A percentile compares a stretch with the other conserved stretches of the same genome.
phyloP scores from a whole-genome alignment of 768 basidiomycete genomes.

The Rhizopogon roseolus region DNA sequence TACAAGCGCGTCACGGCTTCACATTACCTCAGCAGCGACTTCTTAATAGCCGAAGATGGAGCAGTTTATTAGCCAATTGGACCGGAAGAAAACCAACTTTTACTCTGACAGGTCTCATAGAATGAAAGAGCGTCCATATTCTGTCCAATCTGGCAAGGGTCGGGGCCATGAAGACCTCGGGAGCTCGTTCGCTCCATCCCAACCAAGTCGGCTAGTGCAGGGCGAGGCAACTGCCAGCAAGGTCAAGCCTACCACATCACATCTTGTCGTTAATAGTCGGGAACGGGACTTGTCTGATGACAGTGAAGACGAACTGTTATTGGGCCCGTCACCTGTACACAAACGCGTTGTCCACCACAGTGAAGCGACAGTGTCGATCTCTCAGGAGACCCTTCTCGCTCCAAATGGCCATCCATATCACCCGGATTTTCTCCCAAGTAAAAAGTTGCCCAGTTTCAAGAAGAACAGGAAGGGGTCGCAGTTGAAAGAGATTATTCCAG shows the following conservation, averaged over 20 bases:
- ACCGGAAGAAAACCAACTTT: not conserved
- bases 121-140: conserved; percentile 18
- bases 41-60: conserved; percentile 17
- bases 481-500: not conserved
- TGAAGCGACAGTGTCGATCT: not conserved
- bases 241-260: not conserved
- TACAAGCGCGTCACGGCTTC: not conserved
- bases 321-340: conserved; percentile 6
- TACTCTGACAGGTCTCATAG: conserved; percentile 16
- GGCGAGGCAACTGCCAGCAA: conserved; percentile 8
- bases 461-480: conserved; percentile 24
- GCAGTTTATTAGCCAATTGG: not conserved
- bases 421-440: conserved; percentile 17
- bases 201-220: not conserved
- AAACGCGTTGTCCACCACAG: conserved; percentile 11
- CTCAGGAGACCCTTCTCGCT: conserved; percentile 4
- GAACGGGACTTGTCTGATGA: conserved; percentile 6
- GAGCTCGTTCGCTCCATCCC: conserved; percentile 13
- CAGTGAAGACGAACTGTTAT: conserved; percentile 26
- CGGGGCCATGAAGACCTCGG: conserved; percentile 20
- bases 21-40: conserved; percentile 1
- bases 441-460: conserved; percentile 27
- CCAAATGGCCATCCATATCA: conserved; percentile 17
- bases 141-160: conserved; percentile 22
- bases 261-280: not conserved